Conservation (phyloP, 2,329 filamentous ascomycete genomes). For the Gaeumannomyces tritici region DNA sequence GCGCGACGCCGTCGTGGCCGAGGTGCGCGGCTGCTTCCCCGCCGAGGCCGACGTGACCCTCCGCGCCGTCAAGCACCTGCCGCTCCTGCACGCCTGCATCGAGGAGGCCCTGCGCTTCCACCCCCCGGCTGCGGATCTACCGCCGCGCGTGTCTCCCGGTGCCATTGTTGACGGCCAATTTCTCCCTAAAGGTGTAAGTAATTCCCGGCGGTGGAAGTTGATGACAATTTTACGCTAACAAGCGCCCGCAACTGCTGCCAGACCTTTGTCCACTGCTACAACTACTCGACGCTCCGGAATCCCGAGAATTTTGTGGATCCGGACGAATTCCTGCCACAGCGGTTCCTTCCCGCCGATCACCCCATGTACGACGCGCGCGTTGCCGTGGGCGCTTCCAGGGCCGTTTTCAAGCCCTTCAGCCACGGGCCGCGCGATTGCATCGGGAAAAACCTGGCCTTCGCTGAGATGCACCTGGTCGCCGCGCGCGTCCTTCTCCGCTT, state of each 20-base stretch:
- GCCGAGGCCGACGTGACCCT: background rate
- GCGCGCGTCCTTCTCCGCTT: slow-evolving; percentile 28
- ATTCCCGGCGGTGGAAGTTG: background rate
- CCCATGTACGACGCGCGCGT: background rate
- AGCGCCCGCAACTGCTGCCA: background rate
- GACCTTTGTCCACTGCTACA: background rate
- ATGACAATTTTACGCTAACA: background rate
- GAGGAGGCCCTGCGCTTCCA: slow-evolving; percentile 20
- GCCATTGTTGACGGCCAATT: background rate
- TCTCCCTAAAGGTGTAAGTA: background rate
- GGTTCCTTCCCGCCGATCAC: background rate
- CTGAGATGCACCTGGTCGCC: slow-evolving; percentile 30
- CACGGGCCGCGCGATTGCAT: slow-evolving; percentile 1
- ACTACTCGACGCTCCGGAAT: background rate
- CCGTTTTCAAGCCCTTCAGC: slow-evolving; percentile 1
- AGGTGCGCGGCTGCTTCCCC: background rate
- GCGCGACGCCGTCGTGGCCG: slow-evolving; percentile 5
- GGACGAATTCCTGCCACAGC: background rate
- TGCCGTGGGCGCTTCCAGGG: background rate
- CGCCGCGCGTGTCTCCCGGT: background rate
- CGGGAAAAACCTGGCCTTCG: slow-evolving; percentile 21
- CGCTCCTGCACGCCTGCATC: slow-evolving; percentile 24
- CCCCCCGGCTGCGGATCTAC: slow-evolving; percentile 20
- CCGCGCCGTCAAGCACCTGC: background rate
- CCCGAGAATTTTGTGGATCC: background rate